A percentile compares a stretch with the other conserved stretches of the same genome.
Conservation (phyloP, 352 stramenopile species). For the Pythium vanterpoolii region DNA sequence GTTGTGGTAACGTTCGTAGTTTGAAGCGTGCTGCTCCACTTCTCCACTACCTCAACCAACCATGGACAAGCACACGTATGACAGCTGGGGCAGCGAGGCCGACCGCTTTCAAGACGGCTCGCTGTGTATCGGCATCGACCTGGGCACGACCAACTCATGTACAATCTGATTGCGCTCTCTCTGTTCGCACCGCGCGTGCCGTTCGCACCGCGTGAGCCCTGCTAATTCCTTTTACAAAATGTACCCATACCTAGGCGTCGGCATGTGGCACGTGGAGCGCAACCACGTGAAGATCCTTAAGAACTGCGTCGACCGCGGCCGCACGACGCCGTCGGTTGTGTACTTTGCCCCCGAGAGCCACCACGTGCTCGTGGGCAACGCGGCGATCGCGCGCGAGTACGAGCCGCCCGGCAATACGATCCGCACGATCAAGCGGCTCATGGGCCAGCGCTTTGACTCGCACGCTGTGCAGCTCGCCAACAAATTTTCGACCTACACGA, state of each 20-base stretch:
- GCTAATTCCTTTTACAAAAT: conserved; percentile 3
- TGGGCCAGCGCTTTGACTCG: conserved; percentile 56
- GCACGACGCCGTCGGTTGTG: conserved; percentile 80
- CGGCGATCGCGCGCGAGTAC: conserved; percentile 49
- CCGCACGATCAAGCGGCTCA: conserved; percentile 78
- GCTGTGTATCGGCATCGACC: conserved; percentile 98
- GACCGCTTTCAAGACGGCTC: conserved; percentile 70
- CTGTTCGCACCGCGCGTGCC: background rate
- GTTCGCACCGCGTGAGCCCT: background rate
- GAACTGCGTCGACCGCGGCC: conserved; percentile 50
- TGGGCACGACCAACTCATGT: conserved; percentile 99
- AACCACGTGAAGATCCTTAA: conserved; percentile 87
- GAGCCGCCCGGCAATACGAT: conserved; percentile 67
- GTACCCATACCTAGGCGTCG: conserved; percentile 39
- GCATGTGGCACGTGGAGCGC: conserved; percentile 75
- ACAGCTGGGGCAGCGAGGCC: conserved; percentile 70
- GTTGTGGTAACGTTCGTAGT: no score
- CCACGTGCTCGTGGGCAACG: conserved; percentile 47
- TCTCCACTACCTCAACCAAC: background rate
- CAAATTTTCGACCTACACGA: conserved; percentile 49
- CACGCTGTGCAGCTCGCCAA: conserved; percentile 56
- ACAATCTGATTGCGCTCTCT: conserved; percentile 5
- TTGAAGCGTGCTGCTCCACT: no score
- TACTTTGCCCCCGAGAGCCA: conserved; percentile 55
- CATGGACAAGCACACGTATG: conserved; percentile 45